phyloP scores from a whole-genome alignment of 2,329 filamentous ascomycete species.

The Parafenestella ontariensis region DNA sequence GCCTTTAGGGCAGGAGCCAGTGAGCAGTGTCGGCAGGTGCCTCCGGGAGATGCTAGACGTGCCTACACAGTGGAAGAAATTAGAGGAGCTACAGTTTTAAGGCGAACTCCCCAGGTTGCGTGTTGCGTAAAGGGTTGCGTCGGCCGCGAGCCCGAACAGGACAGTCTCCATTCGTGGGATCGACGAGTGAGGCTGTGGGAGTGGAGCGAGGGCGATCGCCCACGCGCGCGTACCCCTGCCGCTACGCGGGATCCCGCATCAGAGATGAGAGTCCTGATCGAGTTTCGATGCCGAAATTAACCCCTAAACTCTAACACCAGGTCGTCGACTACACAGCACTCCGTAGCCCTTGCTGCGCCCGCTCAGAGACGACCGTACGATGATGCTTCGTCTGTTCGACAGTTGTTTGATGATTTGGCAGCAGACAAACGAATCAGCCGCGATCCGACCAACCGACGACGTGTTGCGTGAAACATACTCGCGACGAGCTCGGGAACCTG shows the following conservation, averaged over 20 bases:
- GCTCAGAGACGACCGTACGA: slow-evolving; percentile 9
- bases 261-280: slow-evolving; percentile 39
- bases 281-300: slow-evolving; percentile 37
- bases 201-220: slow-evolving; percentile 39
- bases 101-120: slow-evolving; percentile 5
- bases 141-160: background rate
- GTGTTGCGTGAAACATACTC: slow-evolving; percentile 45
- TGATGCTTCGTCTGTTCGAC: slow-evolving; percentile 39
- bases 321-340: slow-evolving; percentile 8
- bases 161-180: slow-evolving; percentile 31
- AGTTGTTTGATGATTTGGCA: slow-evolving; percentile 47
- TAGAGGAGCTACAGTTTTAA: slow-evolving; percentile 8
- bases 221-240: slow-evolving; percentile 29
- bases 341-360: slow-evolving; percentile 5
- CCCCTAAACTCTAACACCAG: slow-evolving; percentile 30
- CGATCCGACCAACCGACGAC: slow-evolving; percentile 21
- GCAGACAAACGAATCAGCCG: slow-evolving; percentile 35
- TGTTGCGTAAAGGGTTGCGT: slow-evolving; percentile 4
- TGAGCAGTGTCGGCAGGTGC: slow-evolving; percentile 33
- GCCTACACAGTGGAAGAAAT: background rate
- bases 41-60: slow-evolving; percentile 21
- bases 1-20: slow-evolving; percentile 27
- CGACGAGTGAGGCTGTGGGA: slow-evolving; percentile 46
- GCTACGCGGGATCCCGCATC: slow-evolving; percentile 38
- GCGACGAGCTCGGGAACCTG: slow-evolving; percentile 30